A percentile compares a stretch with the other conserved stretches of the same genome.
These are phyloP conservation scores for Phytophthora pini DNA, from an alignment of 352 stramenopile genomes.

Conservation along the genomic window DNA sequence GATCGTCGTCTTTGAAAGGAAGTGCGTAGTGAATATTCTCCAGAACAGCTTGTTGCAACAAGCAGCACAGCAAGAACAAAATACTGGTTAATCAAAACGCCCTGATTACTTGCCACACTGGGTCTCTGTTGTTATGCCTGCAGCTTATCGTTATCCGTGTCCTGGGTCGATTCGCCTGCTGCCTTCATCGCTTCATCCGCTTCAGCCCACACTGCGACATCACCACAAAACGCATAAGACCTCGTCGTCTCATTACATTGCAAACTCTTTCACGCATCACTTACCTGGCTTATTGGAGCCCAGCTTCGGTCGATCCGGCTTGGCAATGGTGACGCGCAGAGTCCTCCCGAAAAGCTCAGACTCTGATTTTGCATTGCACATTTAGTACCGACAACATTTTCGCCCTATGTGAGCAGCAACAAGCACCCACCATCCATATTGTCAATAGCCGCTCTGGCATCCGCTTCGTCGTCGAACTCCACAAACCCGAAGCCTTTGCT, in stretches of 20 bases:
- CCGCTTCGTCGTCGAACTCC: slow-evolving; percentile 91
- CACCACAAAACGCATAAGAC: slow-evolving; percentile 3
- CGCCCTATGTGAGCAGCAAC: not conserved
- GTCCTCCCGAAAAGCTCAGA: slow-evolving; percentile 93
- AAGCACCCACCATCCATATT: slow-evolving; percentile 93
- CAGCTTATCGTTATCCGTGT: slow-evolving; percentile 2
- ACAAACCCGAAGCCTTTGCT: slow-evolving; percentile 95
- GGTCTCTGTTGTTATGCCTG: slow-evolving; percentile 9
- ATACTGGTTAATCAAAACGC: not conserved
- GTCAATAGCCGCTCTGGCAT: slow-evolving; percentile 93
- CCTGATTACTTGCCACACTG: slow-evolving; percentile 1
- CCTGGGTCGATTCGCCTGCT: slow-evolving; percentile 13
- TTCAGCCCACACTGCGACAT: slow-evolving; percentile 70
- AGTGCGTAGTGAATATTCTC: too few relatives aligned
- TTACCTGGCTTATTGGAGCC: slow-evolving; percentile 80
- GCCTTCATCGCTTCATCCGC: slow-evolving; percentile 35
- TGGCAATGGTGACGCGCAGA: slow-evolving; percentile 92
- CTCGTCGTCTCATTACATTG: not conserved
- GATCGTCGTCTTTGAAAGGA: too few relatives aligned
- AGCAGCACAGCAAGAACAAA: too few relatives aligned
- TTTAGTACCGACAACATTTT: slow-evolving; percentile 4
- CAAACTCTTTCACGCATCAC: slow-evolving; percentile 8
- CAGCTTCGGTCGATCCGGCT: slow-evolving; percentile 80
- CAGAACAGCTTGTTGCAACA: too few relatives aligned
- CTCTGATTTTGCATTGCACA: slow-evolving; percentile 46